These are phyloP conservation scores for Vanilla planifolia DNA, from an alignment of 106 monocot genomes.

Conservation along the genomic window DNA sequence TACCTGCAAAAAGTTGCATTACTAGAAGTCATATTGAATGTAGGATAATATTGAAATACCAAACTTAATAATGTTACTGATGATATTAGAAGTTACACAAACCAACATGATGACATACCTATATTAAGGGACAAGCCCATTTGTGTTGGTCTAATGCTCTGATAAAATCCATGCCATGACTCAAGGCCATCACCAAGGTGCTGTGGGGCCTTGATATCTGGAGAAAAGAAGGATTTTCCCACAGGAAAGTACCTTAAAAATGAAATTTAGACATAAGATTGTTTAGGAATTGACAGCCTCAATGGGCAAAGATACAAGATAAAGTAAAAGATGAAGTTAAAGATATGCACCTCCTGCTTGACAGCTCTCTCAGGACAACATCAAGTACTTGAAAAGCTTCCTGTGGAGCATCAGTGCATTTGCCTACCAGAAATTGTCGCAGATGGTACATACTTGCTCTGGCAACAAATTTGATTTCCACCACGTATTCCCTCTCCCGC, in stretches of 20 bases:
- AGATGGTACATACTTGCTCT: conserved; percentile 8
- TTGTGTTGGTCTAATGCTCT: conserved; percentile 86
- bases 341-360: not conserved
- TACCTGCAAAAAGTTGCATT: too few relatives aligned
- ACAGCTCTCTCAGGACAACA: conserved; percentile 6
- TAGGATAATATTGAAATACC: too few relatives aligned
- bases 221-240: conserved; percentile 85
- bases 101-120: conserved; percentile 36
- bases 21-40: too few relatives aligned
- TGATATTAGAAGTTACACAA: not conserved
- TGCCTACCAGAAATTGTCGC: conserved; percentile 5
- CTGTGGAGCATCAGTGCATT: conserved; percentile 6
- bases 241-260: conserved; percentile 59
- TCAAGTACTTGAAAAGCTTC: conserved; percentile 11
- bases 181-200: conserved; percentile 77
- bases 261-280: not conserved
- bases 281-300: not conserved
- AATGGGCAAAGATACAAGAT: not conserved
- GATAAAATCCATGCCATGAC: conserved; percentile 91
- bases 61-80: not conserved
- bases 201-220: conserved; percentile 55
- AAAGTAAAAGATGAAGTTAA: not conserved
- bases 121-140: conserved; percentile 93
- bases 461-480: conserved; percentile 9
- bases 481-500: conserved; percentile 5